These are phyloP conservation scores for Citeromyces nyonsensis DNA, from an alignment of 805 yeast genomes.

Conservation along the genomic window DNA sequence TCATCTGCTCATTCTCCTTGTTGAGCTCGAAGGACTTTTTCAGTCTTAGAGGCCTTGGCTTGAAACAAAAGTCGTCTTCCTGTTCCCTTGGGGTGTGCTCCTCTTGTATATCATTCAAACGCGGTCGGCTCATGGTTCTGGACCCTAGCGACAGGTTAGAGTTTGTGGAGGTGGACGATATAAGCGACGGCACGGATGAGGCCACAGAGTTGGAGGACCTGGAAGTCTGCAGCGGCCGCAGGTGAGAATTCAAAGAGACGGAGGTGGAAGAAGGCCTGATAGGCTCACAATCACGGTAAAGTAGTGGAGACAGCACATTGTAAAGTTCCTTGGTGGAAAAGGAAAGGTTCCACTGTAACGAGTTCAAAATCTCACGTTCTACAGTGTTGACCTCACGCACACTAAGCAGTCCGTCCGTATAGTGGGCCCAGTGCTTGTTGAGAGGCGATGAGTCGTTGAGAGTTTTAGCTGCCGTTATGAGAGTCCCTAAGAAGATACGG, in stretches of 20 bases:
- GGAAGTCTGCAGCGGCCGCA: not conserved
- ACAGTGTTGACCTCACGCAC: conserved; percentile 77
- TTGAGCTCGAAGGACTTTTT: not conserved
- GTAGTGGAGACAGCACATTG: conserved; percentile 56
- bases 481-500: conserved; percentile 78
- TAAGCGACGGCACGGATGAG: conserved; percentile 3
- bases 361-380: conserved; percentile 73
- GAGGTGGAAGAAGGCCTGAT: conserved; percentile 2
- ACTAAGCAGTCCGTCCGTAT: conserved; percentile 65
- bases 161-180: conserved; percentile 3
- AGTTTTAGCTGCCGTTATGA: conserved; percentile 83
- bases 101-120: not conserved
- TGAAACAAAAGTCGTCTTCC: not conserved
- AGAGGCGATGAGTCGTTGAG: conserved; percentile 90
- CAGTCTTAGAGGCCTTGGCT: not conserved
- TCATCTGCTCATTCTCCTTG: not conserved
- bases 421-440: conserved; percentile 91
- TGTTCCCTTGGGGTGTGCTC: too few species aligned
- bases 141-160: conserved; percentile 4
- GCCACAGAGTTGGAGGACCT: not conserved
- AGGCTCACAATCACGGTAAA: conserved; percentile 30
- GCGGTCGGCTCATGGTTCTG: not conserved
- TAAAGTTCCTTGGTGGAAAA: conserved; percentile 59
- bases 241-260: conserved; percentile 1
- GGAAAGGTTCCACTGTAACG: conserved; percentile 75